phyloP scores from a whole-genome alignment of 768 basidiomycete species.

The Thelephora aurantiotincta region DNA sequence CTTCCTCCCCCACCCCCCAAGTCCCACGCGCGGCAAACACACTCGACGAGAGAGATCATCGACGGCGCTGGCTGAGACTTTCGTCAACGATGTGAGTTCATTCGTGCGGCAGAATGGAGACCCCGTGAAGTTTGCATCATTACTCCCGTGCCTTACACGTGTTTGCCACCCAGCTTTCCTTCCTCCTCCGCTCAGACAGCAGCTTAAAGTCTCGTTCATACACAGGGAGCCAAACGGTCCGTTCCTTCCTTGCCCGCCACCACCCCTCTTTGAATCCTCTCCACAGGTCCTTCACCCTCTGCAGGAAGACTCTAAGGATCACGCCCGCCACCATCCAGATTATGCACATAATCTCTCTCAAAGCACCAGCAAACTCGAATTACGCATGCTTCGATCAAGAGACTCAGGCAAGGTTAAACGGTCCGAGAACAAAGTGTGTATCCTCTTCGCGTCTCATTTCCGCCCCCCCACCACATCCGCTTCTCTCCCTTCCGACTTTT shows the following conservation, averaged over 20 bases:
- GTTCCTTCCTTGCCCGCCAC: slow-evolving; percentile 1
- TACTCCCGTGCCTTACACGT: slow-evolving; percentile 1
- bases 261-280: slow-evolving; percentile 4
- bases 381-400: neutral
- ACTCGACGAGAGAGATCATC: too few species aligned
- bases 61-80: too few species aligned
- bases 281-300: slow-evolving; percentile 7
- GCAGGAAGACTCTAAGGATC: slow-evolving; percentile 10
- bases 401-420: neutral
- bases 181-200: slow-evolving; percentile 16
- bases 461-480: slow-evolving; percentile 6
- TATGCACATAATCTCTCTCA: neutral
- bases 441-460: neutral
- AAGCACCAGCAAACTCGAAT: neutral
- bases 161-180: slow-evolving; percentile 12
- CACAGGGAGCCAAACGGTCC: slow-evolving; percentile 7
- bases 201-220: slow-evolving; percentile 9
- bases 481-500: slow-evolving; percentile 4
- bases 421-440: slow-evolving; percentile 2
- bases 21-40: too few species aligned
- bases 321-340: slow-evolving; percentile 6
- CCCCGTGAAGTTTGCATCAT: neutral
- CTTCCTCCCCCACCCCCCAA: too few species aligned
- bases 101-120: too few species aligned
- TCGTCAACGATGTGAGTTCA: too few species aligned